These are phyloP conservation scores for Tuber aestivum DNA, from an alignment of 495 filamentous ascomycete species.

Conservation along the genomic window DNA sequence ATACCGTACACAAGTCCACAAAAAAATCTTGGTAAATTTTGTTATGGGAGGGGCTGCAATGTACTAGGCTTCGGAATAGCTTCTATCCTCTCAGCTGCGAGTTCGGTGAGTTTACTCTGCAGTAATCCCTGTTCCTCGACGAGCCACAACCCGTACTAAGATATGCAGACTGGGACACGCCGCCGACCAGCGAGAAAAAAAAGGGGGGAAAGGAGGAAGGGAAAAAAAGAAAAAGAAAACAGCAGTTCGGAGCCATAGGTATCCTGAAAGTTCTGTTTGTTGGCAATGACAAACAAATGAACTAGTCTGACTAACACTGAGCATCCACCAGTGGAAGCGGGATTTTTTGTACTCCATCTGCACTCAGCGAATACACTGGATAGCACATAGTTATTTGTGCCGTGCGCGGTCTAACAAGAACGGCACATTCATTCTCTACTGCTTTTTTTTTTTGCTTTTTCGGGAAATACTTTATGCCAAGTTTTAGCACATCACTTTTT, in stretches of 20 bases:
- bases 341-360: neutral
- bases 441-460: neutral
- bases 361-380: neutral
- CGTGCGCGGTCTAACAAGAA: neutral
- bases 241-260: neutral
- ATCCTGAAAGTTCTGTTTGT: neutral
- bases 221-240: neutral
- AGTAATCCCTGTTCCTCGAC: neutral
- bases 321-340: neutral
- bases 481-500: neutral
- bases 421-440: neutral
- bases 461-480: neutral
- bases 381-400: neutral
- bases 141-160: neutral
- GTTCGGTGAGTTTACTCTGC: slow-evolving; percentile 5
- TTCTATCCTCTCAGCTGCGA: neutral
- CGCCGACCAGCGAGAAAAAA: neutral
- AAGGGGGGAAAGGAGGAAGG: no score
- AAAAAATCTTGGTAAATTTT: neutral
- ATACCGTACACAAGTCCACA: neutral
- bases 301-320: neutral
- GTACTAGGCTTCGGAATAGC: neutral
- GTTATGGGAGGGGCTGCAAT: neutral
- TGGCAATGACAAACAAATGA: neutral
- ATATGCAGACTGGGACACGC: neutral